A percentile compares a stretch with the other conserved stretches of the same genome.
Evolutionary conservation across 176 grass and related monocot species (phyloP).

Genomic region (Pharus latifolius): DNA sequence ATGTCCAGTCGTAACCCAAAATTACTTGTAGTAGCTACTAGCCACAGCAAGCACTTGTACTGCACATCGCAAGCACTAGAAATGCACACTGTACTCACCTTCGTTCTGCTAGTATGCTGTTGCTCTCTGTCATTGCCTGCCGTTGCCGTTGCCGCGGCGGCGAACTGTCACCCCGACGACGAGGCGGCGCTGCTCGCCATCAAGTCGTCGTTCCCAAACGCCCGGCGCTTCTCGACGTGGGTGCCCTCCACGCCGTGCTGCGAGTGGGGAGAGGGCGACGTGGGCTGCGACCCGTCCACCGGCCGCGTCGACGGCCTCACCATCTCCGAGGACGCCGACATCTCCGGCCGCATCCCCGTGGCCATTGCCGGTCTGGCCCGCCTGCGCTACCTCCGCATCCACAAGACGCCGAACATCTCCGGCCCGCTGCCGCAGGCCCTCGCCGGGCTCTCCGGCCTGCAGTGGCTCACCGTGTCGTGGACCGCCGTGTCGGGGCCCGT

Average conservation of each 20-base stretch:
- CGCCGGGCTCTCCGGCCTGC: constrained; percentile 19
- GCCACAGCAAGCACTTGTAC: too few relatives aligned
- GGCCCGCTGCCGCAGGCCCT: constrained; percentile 35
- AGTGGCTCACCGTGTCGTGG: constrained; percentile 34
- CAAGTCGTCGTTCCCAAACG: constrained; percentile 20
- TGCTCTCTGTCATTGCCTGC: too few relatives aligned
- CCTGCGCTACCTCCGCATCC: constrained; percentile 1
- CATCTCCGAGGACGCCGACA: too few relatives aligned
- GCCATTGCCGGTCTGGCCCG: constrained; percentile 32
- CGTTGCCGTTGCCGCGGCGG: too few relatives aligned
- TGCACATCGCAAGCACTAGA: too few relatives aligned
- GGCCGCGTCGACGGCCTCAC: constrained; percentile 34
- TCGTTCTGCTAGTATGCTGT: too few relatives aligned
- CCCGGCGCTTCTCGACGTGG: constrained; percentile 43
- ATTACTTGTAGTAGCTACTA: too few relatives aligned
- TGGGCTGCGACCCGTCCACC: constrained; percentile 29
- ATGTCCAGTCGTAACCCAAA: too few relatives aligned
- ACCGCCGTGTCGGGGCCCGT: constrained; percentile 44
- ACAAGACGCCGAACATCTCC: neutral
- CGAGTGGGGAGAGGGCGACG: constrained; percentile 28
- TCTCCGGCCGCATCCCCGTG: constrained; percentile 7
- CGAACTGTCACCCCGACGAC: constrained; percentile 33
- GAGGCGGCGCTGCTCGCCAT: constrained; percentile 36
- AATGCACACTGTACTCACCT: too few relatives aligned
- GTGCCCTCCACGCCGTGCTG: constrained; percentile 24